Evolutionary conservation across 495 filamentous ascomycete genomes (phyloP).

Genomic region (Cryomyces minteri): DNA sequence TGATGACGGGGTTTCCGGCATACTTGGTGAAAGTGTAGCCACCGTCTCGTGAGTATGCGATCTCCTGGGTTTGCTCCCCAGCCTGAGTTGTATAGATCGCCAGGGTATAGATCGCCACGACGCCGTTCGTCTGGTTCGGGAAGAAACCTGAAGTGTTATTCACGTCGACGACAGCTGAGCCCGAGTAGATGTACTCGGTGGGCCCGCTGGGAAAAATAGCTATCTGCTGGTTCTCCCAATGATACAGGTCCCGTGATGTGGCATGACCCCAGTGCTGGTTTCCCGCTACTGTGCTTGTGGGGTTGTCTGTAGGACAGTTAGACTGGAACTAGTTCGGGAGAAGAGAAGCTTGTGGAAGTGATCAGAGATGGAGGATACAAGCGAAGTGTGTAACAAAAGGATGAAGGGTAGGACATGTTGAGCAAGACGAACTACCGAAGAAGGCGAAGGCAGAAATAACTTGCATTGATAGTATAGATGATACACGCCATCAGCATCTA

Average conservation of each 20-base stretch:
- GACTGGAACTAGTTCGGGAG: not conserved
- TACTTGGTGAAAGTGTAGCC: constrained; percentile 37
- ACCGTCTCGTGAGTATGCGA: constrained; percentile 36
- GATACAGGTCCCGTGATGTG: constrained; percentile 28
- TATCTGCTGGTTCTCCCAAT: constrained; percentile 31
- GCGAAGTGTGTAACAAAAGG: too few species aligned
- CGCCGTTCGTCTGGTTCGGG: constrained; percentile 26
- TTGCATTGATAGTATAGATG: constrained; percentile 36
- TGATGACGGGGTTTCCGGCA: constrained; percentile 32
- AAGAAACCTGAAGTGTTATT: constrained; percentile 42
- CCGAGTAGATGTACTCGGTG: constrained; percentile 28
- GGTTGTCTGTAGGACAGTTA: constrained; percentile 19
- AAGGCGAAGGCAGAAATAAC: not conserved
- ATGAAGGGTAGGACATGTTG: too few species aligned
- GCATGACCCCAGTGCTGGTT: constrained; percentile 29
- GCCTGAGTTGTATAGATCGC: constrained; percentile 24
- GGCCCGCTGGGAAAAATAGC: constrained; percentile 27
- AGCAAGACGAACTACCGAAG: too few species aligned
- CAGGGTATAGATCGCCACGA: constrained; percentile 32
- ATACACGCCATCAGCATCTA: constrained; percentile 27
- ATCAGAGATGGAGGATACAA: too few species aligned
- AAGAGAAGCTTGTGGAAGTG: not conserved
- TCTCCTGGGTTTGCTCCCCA: constrained; percentile 29
- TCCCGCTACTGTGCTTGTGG: constrained; percentile 26
- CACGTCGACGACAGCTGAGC: constrained; percentile 30